Evolutionary conservation across 2,329 filamentous ascomycete species (phyloP), one percentile per base, ranked within the genome.

Genomic region (Passalora sequoiae): DNA sequence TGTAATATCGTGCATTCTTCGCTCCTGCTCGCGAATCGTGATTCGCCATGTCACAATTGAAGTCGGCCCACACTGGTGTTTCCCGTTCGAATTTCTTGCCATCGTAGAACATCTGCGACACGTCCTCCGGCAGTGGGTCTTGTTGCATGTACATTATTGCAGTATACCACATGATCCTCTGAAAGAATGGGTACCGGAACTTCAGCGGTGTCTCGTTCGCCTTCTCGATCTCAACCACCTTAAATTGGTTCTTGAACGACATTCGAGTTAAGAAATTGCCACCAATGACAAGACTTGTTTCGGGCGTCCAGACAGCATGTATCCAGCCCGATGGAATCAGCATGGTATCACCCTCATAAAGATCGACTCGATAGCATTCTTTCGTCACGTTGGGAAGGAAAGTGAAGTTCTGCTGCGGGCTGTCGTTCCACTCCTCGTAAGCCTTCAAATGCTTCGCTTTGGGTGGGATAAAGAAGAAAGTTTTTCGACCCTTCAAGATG

Each of bases 271-370:
- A 66, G 55, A 84, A 84, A 56, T 84, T 84, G 39, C 81, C 81
- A n/a, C 81, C 81, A 48, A 84, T 82, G 20, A 84, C 81, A 37
- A 84, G 65, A 55, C 80, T 84, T 56, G 84, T 80, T 54, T 80
- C 75, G 0, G 81, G 81, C 7, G 81, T 84, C 78, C 81, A 83
- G 6, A 84, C 81, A 17, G 81, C 80, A 57, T 84, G 81, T 40
- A 84, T 84, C 81, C 81, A 84, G 15, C 81, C 81, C 24, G 81
- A 82, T 4, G 81, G 81, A 50, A 84, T 84, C 31, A 84, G 67
- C 76, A 84, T 83, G 3, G 81, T 84, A 57, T 84, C 81, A 24
- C 81, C 81, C 49, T 78, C 77, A 38, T 72, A 74, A 4, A 84
- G 69, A 58, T 84, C 80, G 31, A 84, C 78, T 36, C 81, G 71